Evolutionary conservation across 1,284 basidiomycete genomes (phyloP).

Genomic region (Trametes sp.): DNA sequence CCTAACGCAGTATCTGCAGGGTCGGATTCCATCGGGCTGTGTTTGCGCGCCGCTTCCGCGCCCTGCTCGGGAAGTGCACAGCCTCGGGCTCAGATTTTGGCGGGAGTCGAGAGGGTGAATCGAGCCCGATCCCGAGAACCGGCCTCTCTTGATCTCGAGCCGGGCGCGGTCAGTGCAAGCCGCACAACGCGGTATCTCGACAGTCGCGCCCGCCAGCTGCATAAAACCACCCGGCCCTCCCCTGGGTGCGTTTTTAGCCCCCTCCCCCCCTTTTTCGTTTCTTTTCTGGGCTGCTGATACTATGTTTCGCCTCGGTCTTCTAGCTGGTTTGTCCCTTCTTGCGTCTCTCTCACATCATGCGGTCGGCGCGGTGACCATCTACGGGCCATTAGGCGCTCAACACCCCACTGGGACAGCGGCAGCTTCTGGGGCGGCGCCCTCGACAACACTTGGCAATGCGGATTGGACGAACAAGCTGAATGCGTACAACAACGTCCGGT

Average conservation of each 20-base stretch:
- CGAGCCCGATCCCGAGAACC: constrained; percentile 4
- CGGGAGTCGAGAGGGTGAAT: not conserved
- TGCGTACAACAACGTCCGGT: constrained; percentile 32
- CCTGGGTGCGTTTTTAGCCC: not conserved
- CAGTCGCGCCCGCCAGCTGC: not conserved
- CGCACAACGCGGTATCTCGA: constrained; percentile 5
- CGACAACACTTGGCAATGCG: constrained; percentile 13
- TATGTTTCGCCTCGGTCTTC: constrained; percentile 5
- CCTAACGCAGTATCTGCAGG: not conserved
- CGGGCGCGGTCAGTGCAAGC: constrained; percentile 16
- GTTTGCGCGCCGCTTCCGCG: not conserved
- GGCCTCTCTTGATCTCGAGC: not conserved
- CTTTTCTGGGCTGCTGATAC: not conserved
- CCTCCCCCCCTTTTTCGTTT: constrained; percentile 1
- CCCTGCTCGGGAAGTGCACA: not conserved
- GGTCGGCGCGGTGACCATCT: constrained; percentile 24
- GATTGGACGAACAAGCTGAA: constrained; percentile 26
- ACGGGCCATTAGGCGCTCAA: constrained; percentile 24
- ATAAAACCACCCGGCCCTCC: constrained; percentile 4
- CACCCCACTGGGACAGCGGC: constrained; percentile 5
- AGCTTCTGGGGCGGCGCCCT: constrained; percentile 8
- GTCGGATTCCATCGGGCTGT: constrained; percentile 4
- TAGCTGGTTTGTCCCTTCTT: constrained; percentile 1
- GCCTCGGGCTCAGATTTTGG: not conserved
- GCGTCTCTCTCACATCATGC: constrained; percentile 1